These are phyloP conservation scores for Zea mays DNA, from an alignment of 176 grass and related monocot species.

Conservation along the genomic window Zm-B73-REFERENCE-NAM-5.0 NC_050105.1:89524501-89525000, in stretches of 20 bases:
- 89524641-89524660: neutral
- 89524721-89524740: slow-evolving; percentile 27
- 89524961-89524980: slow-evolving; percentile 59
- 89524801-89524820: neutral
- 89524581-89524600: neutral
- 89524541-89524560: neutral
- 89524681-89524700: slow-evolving; percentile 20
- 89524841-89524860: neutral
- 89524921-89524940: slow-evolving; percentile 36
- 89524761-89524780: slow-evolving; percentile 40
- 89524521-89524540: slow-evolving; percentile 49
- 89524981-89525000: neutral
- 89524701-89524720: slow-evolving; percentile 53
- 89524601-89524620: neutral
- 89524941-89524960: slow-evolving; percentile 52
- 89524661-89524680: slow-evolving; percentile 17
- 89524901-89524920: slow-evolving; percentile 20
- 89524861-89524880: neutral
- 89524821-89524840: neutral
- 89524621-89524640: neutral
- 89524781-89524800: slow-evolving; percentile 30
- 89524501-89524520: slow-evolving; percentile 62
- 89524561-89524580: neutral
- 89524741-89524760: neutral
- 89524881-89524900: slow-evolving; percentile 37